phyloP scores from a whole-genome alignment of 768 basidiomycete species.

The Boletus vermiculosoides region DNA sequence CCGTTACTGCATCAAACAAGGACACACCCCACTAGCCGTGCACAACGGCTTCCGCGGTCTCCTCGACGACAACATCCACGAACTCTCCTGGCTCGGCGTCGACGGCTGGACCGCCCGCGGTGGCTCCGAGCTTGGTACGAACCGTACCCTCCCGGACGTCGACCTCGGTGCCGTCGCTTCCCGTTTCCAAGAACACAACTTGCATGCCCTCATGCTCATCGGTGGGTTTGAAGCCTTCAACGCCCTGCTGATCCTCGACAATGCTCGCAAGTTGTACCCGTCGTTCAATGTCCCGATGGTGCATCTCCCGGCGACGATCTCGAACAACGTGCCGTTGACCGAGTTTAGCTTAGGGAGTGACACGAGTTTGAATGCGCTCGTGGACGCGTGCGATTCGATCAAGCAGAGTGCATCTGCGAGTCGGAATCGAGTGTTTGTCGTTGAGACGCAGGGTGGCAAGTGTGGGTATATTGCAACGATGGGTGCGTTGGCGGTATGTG shows the following conservation, averaged over 20 bases:
- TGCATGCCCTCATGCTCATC: constrained; percentile 83
- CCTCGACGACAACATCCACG: constrained; percentile 81
- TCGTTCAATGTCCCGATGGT: constrained; percentile 95
- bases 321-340: constrained; percentile 97
- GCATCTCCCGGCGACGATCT: constrained; percentile 94
- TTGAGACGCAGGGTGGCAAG: constrained; percentile 96
- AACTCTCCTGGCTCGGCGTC: constrained; percentile 93
- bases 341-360: constrained; percentile 95
- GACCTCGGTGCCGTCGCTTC: constrained; percentile 89
- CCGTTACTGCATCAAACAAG: constrained; percentile 88
- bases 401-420: constrained; percentile 98
- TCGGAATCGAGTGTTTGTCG: constrained; percentile 93
- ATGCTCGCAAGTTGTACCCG: constrained; percentile 79
- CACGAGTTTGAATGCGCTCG: constrained; percentile 95
- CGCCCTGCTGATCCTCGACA: constrained; percentile 73
- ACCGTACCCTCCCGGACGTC: constrained; percentile 80
- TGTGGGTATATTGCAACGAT: constrained; percentile 95
- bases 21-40: constrained; percentile 89
- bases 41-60: constrained; percentile 97
- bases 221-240: constrained; percentile 97
- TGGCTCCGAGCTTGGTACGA: constrained; percentile 97
- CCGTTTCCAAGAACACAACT: constrained; percentile 81
- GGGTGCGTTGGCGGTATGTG: constrained; percentile 89
- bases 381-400: constrained; percentile 97
- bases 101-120: constrained; percentile 96